Conservation (phyloP, 768 basidiomycete species). For the Suillus spraguei region DNA sequence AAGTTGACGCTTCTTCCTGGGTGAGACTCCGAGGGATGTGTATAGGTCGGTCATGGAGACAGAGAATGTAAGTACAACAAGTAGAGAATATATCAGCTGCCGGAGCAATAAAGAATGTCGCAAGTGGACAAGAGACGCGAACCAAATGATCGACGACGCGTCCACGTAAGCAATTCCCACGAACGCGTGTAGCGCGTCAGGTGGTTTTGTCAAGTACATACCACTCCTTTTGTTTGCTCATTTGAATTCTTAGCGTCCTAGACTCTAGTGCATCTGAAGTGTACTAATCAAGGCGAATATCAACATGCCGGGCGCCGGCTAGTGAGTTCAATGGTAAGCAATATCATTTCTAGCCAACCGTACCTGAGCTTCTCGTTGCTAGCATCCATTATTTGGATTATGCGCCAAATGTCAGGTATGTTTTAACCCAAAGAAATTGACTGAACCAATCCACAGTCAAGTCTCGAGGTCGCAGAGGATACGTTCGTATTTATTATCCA, state of each 20-base stretch:
- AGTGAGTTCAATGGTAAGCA: background rate
- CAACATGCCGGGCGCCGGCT: too few species aligned
- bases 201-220: too few species aligned
- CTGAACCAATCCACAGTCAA: background rate
- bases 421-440: background rate
- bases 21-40: conserved; percentile 63
- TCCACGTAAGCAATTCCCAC: conserved; percentile 38
- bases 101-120: conserved; percentile 13
- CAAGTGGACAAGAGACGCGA: conserved; percentile 11
- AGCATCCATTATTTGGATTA: background rate
- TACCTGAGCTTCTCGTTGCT: background rate
- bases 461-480: background rate
- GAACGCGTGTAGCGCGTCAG: conserved; percentile 5
- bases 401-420: background rate
- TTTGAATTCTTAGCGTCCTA: background rate
- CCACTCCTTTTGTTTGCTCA: background rate
- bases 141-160: conserved; percentile 31
- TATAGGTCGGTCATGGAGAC: conserved; percentile 60
- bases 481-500: background rate
- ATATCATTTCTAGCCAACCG: background rate
- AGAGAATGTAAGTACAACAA: conserved; percentile 15
- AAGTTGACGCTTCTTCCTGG: conserved; percentile 65
- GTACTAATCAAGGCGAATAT: background rate
- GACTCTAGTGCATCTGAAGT: background rate
- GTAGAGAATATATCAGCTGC: conserved; percentile 15